Evolutionary conservation across 306 rosid species (phyloP).

Genomic region (Lathyrus aphaca): DNA sequence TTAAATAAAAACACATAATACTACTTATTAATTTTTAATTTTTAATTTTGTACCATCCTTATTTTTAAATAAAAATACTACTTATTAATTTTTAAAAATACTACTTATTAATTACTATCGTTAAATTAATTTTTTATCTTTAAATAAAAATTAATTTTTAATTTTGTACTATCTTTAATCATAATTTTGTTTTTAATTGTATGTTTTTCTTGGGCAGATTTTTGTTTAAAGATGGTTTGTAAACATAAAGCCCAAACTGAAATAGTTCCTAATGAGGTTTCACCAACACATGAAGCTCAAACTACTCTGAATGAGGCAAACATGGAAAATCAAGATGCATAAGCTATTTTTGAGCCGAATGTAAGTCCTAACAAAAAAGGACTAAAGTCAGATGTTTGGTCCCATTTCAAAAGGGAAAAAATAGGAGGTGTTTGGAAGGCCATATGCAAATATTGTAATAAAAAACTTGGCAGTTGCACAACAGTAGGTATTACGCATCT

Average conservation of each 20-base stretch:
- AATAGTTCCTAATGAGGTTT: background rate
- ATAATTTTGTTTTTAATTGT: no score
- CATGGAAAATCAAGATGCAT: background rate
- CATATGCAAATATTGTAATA: no score
- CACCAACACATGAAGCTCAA: background rate
- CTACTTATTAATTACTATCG: no score
- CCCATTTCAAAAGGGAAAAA: background rate
- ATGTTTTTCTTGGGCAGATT: background rate
- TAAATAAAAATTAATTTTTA: no score
- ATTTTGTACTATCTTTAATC: no score
- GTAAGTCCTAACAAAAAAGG: background rate
- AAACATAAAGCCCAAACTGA: background rate
- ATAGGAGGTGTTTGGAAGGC: background rate
- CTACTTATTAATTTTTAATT: no score
- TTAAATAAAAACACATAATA: no score
- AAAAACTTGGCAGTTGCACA: background rate
- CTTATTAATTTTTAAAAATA: no score
- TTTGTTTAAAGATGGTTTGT: background rate
- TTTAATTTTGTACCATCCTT: no score
- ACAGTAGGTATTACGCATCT: background rate
- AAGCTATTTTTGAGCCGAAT: background rate
- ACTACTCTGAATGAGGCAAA: background rate
- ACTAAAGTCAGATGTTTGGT: background rate
- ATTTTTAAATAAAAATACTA: no score
- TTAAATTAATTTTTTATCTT: no score